Conservation (phyloP, 192 early-diverging fungal genomes). For the Linnemannia exigua region DNA sequence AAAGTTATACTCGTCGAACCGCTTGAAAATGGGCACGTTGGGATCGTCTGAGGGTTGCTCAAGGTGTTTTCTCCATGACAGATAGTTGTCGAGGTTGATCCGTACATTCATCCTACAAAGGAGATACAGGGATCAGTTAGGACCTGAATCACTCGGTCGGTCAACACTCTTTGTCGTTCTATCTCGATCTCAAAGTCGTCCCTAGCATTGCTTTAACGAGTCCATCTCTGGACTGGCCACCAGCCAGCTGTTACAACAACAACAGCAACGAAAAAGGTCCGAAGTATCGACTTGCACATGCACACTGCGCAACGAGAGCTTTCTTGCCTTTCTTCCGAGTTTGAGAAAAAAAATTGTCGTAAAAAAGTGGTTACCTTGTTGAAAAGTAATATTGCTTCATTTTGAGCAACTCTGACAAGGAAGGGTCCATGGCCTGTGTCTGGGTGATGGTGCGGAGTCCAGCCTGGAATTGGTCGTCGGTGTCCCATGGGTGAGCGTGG, state of each 20-base stretch:
- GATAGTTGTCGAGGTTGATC: conserved; percentile 62
- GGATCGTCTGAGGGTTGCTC: conserved; percentile 42
- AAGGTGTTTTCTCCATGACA: conserved; percentile 55
- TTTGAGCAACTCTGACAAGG: conserved; percentile 46
- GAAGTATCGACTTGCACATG: neutral
- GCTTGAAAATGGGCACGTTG: conserved; percentile 52
- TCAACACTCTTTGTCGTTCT: too few species aligned
- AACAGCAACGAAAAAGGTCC: neutral
- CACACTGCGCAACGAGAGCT: conserved; percentile 9
- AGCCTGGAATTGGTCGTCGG: conserved; percentile 45
- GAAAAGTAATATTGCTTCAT: conserved; percentile 59
- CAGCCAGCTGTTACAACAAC: too few species aligned
- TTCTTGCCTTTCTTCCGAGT: neutral
- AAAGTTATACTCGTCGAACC: conserved; percentile 64
- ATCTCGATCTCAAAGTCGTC: too few species aligned
- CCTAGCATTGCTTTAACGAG: too few species aligned
- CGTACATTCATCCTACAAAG: conserved; percentile 36
- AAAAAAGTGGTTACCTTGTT: conserved; percentile 36
- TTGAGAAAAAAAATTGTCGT: neutral
- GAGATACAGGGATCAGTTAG: neutral
- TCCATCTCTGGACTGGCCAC: too few species aligned
- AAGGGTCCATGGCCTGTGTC: conserved; percentile 22
- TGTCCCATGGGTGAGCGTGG: conserved; percentile 48
- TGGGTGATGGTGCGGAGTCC: conserved; percentile 40
- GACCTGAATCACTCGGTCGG: too few species aligned